A percentile compares a stretch with the other conserved stretches of the same genome.
Evolutionary conservation across 371 early-diverging fungal species (phyloP).

Genomic region (Apophysomyces ossiformis): DNA sequence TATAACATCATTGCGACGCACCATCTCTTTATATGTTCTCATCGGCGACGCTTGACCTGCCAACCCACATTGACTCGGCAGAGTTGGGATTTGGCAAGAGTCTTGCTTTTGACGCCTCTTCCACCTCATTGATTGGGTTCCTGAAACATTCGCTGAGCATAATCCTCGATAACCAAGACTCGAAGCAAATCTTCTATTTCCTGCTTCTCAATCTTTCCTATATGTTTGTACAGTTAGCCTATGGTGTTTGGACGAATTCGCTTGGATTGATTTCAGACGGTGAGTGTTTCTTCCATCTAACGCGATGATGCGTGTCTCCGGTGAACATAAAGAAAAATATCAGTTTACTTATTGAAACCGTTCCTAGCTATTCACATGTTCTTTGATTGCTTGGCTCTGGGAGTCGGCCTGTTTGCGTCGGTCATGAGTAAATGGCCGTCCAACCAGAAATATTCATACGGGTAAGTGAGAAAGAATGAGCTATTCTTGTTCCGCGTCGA

Average conservation of each 20-base stretch:
- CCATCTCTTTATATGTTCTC: conserved; percentile 35
- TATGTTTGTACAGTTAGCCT: conserved; percentile 91
- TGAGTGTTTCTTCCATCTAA: conserved; percentile 29
- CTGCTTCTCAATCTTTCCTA: conserved; percentile 90
- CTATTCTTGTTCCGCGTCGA: neutral
- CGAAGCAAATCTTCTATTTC: conserved; percentile 92
- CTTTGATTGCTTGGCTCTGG: conserved; percentile 93
- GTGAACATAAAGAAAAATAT: neutral
- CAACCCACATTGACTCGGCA: conserved; percentile 42
- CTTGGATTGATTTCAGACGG: conserved; percentile 93
- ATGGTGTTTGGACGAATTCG: conserved; percentile 92
- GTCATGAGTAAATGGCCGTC: conserved; percentile 93
- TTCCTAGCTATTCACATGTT: conserved; percentile 92
- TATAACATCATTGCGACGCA: neutral
- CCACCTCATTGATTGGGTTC: conserved; percentile 37
- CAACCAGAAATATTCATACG: conserved; percentile 78
- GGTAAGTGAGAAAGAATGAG: conserved; percentile 42
- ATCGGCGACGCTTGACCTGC: conserved; percentile 45
- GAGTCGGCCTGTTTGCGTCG: conserved; percentile 84
- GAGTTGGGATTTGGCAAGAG: conserved; percentile 41
- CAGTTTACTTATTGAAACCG: neutral
- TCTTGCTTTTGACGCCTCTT: conserved; percentile 37
- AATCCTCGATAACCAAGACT: conserved; percentile 70
- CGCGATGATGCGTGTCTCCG: neutral
- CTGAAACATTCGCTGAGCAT: conserved; percentile 55